Percentiles rank a stretch among this genome's conserved stretches.
phyloP scores from a whole-genome alignment of 2,329 filamentous ascomycete genomes.

The Neopestalotiopsis sp. region DNA sequence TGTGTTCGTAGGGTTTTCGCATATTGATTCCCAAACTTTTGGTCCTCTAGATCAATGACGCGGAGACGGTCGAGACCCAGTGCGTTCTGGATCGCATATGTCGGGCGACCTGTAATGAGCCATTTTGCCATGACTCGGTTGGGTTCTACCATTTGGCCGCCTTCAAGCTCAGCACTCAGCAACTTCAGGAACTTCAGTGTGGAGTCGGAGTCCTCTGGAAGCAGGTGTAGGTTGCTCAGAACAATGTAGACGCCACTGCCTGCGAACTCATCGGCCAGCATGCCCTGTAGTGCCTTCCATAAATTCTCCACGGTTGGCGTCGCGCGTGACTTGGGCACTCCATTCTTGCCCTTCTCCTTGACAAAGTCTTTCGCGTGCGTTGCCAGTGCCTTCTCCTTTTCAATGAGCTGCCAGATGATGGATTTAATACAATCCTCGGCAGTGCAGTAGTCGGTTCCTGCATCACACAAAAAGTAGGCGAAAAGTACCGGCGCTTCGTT shows the following conservation, averaged over 20 bases:
- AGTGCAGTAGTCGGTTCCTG: slow-evolving; percentile 39
- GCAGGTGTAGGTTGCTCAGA: slow-evolving; percentile 45
- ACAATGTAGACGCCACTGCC: slow-evolving; percentile 44
- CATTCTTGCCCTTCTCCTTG: slow-evolving; percentile 36
- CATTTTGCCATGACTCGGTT: slow-evolving; percentile 38
- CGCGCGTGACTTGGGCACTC: slow-evolving; percentile 26
- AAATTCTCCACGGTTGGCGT: slow-evolving; percentile 42
- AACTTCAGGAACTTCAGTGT: slow-evolving; percentile 42
- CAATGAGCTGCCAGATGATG: slow-evolving; percentile 43
- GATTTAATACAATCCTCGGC: slow-evolving; percentile 48
- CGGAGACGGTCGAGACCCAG: slow-evolving; percentile 35
- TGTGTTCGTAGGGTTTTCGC: slow-evolving; percentile 40
- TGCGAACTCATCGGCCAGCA: slow-evolving; percentile 42
- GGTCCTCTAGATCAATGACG: slow-evolving; percentile 42
- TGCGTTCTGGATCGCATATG: slow-evolving; percentile 36
- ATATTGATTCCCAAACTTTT: slow-evolving; percentile 42
- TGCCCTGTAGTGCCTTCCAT: slow-evolving; percentile 48
- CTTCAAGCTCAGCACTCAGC: slow-evolving; percentile 35
- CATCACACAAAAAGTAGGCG: slow-evolving; percentile 49
- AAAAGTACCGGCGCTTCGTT: slow-evolving; percentile 36
- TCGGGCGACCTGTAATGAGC: slow-evolving; percentile 45
- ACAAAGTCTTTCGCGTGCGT: slow-evolving; percentile 41
- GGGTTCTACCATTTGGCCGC: slow-evolving; percentile 26
- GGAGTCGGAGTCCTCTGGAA: slow-evolving; percentile 40
- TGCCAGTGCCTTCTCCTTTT: slow-evolving; percentile 37